Evolutionary conservation across 1,139 yeast genomes (phyloP), one percentile per base, ranked within the genome.

Genomic region (Candida gigantensis): DNA sequence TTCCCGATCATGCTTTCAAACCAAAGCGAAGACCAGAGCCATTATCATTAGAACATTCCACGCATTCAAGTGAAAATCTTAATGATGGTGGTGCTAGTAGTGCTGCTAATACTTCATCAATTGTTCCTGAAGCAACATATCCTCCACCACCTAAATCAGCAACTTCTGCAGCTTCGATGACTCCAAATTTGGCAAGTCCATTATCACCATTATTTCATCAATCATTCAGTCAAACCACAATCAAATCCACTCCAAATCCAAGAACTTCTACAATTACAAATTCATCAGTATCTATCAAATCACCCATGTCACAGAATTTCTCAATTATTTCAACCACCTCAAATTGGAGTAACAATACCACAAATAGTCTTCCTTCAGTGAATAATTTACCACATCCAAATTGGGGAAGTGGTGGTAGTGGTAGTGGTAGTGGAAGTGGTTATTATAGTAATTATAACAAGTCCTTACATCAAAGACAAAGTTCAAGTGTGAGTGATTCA

Each of bases 1-100:
- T 59, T 12, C 66, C 68, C 3, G 43, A 51, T 7, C 57, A 52
- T 42, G 54, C 58, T 32, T 65, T 60, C 45, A 68, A 65, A 43
- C 72, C 73, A 8, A 68, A 66, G 39, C 52, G 69, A 45, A 55
- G 76, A 44, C 76, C 76, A 19, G 49, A 67, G 34, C 76, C 75
- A 6, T 57, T 70, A 36, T 51, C 69, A 10, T 58, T 70, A 35
- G 65, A 53, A 42, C 70, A 66, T 43, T 62, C 72, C 9, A 36
- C 40, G 9, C 58, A 55, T 41, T 46, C 64, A 51, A 37, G 61
- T 53, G 35, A 66, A 4, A 51, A 47, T 28, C 28, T 46, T 26
- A 38, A 39, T 24, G 34, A 44, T 14, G 46, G 46, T 4, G 13
- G 24, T 8, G 9, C 49, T 49, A 5, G 31, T 41, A n/a, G 17